These are phyloP conservation scores for Lactarius trivialis DNA, from an alignment of 768 basidiomycete genomes.

Conservation along the genomic window DNA sequence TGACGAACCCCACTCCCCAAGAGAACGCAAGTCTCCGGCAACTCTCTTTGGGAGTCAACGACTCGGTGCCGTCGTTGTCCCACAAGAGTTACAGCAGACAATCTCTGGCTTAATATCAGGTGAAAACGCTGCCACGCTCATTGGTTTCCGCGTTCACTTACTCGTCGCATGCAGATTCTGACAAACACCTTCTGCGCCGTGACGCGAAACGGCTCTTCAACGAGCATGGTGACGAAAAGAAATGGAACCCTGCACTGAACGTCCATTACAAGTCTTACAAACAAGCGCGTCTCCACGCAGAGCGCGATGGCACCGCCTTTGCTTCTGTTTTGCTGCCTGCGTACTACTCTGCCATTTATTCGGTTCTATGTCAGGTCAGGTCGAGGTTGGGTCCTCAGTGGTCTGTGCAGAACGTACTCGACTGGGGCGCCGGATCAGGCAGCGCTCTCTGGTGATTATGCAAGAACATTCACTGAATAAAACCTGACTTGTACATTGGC, in stretches of 20 bases:
- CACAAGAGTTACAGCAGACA: constrained; percentile 60
- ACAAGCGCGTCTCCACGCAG: constrained; percentile 52
- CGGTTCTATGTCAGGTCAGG: constrained; percentile 66
- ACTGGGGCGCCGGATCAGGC: constrained; percentile 82
- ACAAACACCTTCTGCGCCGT: constrained; percentile 56
- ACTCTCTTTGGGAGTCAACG: constrained; percentile 72
- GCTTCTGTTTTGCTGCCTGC: constrained; percentile 80
- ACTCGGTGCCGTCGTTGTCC: constrained; percentile 65
- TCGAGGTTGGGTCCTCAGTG: constrained; percentile 57
- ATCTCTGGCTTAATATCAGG: constrained; percentile 65
- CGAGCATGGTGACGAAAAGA: constrained; percentile 30
- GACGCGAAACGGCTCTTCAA: constrained; percentile 70
- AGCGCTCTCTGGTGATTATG: constrained; percentile 68
- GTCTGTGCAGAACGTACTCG: constrained; percentile 56
- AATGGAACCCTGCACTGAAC: constrained; percentile 55
- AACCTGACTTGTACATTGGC: background rate
- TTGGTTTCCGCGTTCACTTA: background rate
- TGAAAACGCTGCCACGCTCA: constrained; percentile 28
- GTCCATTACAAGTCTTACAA: constrained; percentile 52
- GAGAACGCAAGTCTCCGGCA: constrained; percentile 66
- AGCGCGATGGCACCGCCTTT: constrained; percentile 77
- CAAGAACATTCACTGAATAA: background rate
- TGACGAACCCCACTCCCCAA: constrained; percentile 32
- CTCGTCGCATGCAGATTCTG: constrained; percentile 40
- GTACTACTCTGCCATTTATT: constrained; percentile 72